Evolutionary conservation across 2,329 filamentous ascomycete genomes (phyloP).

Genomic region (Sclerotinia subarctica): DNA sequence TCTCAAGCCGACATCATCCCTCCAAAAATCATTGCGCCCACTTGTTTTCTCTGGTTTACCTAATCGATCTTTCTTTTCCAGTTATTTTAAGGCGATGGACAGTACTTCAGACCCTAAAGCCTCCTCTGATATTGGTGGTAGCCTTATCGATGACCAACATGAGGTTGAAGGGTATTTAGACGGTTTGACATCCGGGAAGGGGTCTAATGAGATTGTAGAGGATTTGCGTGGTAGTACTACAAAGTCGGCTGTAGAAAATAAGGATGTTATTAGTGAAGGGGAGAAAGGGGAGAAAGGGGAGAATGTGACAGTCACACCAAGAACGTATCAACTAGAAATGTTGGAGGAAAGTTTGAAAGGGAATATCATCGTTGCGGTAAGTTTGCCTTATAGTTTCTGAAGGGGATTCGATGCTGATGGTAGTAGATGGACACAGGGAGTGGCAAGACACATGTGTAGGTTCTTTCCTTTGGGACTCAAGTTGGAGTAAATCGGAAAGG

Average conservation of each 20-base stretch:
- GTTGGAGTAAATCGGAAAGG: not conserved
- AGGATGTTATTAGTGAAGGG: not conserved
- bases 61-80: not conserved
- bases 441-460: slow-evolving; percentile 23
- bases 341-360: slow-evolving; percentile 62
- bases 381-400: slow-evolving; percentile 7
- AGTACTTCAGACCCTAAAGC: not conserved
- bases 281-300: not conserved
- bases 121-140: not conserved
- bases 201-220: not conserved
- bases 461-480: not conserved
- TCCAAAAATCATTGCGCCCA: not conserved
- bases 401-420: not conserved
- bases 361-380: slow-evolving; percentile 70
- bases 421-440: slow-evolving; percentile 21
- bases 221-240: not conserved
- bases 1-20: not conserved
- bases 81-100: not conserved
- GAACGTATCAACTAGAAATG: slow-evolving; percentile 71
- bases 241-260: not conserved
- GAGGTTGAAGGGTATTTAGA: not conserved
- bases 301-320: slow-evolving; percentile 32
- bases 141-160: not conserved
- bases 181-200: not conserved
- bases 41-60: not conserved